Evolutionary conservation across 768 basidiomycete species (phyloP).

Genomic region (Suillus cothurnatus): DNA sequence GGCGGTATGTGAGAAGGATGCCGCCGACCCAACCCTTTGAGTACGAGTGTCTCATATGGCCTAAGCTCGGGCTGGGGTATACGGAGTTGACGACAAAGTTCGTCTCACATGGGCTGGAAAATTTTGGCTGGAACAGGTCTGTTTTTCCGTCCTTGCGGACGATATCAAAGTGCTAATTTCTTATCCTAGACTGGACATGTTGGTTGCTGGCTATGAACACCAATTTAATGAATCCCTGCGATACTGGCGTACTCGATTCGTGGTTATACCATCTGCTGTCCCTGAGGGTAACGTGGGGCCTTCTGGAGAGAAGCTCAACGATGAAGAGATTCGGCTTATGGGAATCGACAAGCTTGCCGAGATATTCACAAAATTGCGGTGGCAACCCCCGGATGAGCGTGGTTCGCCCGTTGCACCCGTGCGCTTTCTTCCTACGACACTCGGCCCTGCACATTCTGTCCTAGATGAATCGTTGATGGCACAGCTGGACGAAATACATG

Average conservation of each 20-base stretch:
- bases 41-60: constrained; percentile 94
- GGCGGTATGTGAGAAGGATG: constrained; percentile 79
- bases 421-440: constrained; percentile 81
- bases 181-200: constrained; percentile 70
- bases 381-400: constrained; percentile 55
- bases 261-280: constrained; percentile 83
- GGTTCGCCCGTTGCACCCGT: constrained; percentile 55
- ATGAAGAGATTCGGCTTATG: constrained; percentile 84
- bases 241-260: constrained; percentile 93
- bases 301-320: constrained; percentile 73
- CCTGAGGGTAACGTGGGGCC: constrained; percentile 58
- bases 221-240: constrained; percentile 80
- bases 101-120: constrained; percentile 75
- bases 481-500: constrained; percentile 81
- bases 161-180: constrained; percentile 1
- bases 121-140: constrained; percentile 86
- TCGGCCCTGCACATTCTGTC: constrained; percentile 79
- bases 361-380: constrained; percentile 81
- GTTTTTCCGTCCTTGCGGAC: constrained; percentile 16
- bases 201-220: constrained; percentile 81
- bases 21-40: constrained; percentile 61
- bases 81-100: constrained; percentile 78
- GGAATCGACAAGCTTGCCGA: constrained; percentile 94
- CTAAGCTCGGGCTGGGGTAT: constrained; percentile 85
- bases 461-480: constrained; percentile 78